A percentile compares a stretch with the other conserved stretches of the same genome.
Conservation (phyloP, 2,329 filamentous ascomycete species). For the Aspergillus neotritici region DNA sequence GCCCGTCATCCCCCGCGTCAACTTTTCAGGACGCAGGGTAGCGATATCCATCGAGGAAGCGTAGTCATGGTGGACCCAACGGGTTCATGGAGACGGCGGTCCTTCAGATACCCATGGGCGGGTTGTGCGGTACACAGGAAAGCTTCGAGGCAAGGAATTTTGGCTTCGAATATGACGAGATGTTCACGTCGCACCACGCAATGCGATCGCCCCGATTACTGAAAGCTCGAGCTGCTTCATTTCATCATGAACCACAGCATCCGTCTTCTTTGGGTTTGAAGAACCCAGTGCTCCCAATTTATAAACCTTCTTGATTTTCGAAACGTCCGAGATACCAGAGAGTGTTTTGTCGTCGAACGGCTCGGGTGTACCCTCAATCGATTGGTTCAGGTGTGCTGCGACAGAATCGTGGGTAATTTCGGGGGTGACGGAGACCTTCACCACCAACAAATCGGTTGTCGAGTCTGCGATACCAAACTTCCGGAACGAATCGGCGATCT, state of each 20-base stretch:
- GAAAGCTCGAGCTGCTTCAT: constrained; percentile 55
- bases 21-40: too few relatives aligned
- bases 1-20: too few relatives aligned
- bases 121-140: not conserved
- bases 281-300: constrained; percentile 64
- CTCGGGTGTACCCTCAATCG: constrained; percentile 57
- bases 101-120: too few relatives aligned
- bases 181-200: constrained; percentile 54
- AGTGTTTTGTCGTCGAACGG: constrained; percentile 62
- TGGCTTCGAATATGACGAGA: not conserved
- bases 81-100: too few relatives aligned
- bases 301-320: constrained; percentile 75
- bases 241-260: constrained; percentile 18
- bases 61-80: too few relatives aligned
- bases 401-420: constrained; percentile 45
- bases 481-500: constrained; percentile 90
- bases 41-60: too few relatives aligned
- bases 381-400: constrained; percentile 54
- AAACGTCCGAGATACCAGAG: constrained; percentile 54
- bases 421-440: constrained; percentile 65
- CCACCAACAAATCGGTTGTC: constrained; percentile 67
- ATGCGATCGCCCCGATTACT: constrained; percentile 70
- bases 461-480: constrained; percentile 72
- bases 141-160: not conserved
- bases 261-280: constrained; percentile 18